Evolutionary conservation across 2,329 filamentous ascomycete species (phyloP).

Genomic region (Ramularia endophylla): DNA sequence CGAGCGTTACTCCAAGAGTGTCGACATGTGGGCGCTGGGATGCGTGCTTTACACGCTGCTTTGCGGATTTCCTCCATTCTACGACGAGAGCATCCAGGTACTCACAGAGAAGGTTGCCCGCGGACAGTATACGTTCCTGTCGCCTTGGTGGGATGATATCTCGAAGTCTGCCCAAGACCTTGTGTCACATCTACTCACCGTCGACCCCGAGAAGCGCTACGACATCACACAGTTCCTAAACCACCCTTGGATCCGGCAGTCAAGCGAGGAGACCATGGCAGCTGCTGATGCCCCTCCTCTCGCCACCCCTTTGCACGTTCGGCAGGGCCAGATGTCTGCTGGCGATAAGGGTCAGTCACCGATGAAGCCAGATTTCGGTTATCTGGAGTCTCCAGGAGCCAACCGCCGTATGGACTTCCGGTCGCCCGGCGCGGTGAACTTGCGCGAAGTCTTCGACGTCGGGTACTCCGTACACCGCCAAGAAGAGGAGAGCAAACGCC

Average conservation of each 20-base stretch:
- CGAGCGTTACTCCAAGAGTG: conserved; percentile 95
- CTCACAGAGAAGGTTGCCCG: conserved; percentile 96
- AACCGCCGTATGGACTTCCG: conserved; percentile 78
- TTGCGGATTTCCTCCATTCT: conserved; percentile 96
- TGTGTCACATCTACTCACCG: conserved; percentile 85
- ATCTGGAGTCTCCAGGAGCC: conserved; percentile 50
- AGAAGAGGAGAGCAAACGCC: conserved; percentile 89
- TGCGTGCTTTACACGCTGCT: conserved; percentile 96
- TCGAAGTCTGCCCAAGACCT: conserved; percentile 91
- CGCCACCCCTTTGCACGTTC: conserved; percentile 56
- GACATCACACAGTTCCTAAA: conserved; percentile 86
- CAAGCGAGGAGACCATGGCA: conserved; percentile 60
- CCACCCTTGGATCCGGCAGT: conserved; percentile 87
- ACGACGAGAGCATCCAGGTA: conserved; percentile 95
- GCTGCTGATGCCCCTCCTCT: conserved; percentile 65
- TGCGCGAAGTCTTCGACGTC: conserved; percentile 96
- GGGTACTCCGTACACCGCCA: conserved; percentile 96
- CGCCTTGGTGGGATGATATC: conserved; percentile 99
- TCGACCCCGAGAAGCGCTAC: conserved; percentile 92
- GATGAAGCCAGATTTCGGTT: conserved; percentile 47
- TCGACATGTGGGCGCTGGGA: conserved; percentile 98
- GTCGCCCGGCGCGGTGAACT: conserved; percentile 87
- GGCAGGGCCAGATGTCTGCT: conserved; percentile 46
- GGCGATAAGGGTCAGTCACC: conserved; percentile 29
- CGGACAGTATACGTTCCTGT: conserved; percentile 95